Evolutionary conservation across 129 eudicot species (phyloP).

Genomic region (Erigeron canadensis): DNA sequence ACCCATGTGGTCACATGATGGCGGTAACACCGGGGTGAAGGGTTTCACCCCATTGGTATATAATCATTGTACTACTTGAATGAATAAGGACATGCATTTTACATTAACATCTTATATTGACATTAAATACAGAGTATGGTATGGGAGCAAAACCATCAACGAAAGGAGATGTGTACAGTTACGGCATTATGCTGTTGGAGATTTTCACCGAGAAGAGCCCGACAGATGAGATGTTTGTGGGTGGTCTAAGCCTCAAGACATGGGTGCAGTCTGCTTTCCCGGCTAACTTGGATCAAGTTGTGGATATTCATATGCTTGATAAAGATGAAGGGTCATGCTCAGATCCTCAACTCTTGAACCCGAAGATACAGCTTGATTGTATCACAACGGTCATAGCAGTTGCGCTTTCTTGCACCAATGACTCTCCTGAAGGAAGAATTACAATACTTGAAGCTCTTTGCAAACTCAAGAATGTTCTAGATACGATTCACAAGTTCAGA

Average conservation of each 20-base stretch:
- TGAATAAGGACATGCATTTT: background rate
- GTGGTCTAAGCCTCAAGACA: conserved; percentile 44
- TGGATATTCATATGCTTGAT: conserved; percentile 38
- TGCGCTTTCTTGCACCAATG: conserved; percentile 54
- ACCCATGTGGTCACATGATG: too few relatives aligned
- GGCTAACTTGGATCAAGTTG: conserved; percentile 31
- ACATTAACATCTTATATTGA: background rate
- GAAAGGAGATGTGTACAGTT: conserved; percentile 81
- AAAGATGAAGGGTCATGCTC: background rate
- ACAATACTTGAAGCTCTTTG: conserved; percentile 46
- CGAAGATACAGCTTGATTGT: conserved; percentile 32
- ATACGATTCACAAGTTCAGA: conserved; percentile 29
- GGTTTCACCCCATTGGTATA: too few relatives aligned
- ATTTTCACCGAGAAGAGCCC: conserved; percentile 72
- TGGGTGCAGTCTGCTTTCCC: conserved; percentile 53
- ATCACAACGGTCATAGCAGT: conserved; percentile 37
- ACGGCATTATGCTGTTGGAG: conserved; percentile 60
- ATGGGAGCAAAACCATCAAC: conserved; percentile 62
- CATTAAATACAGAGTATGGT: conserved; percentile 53
- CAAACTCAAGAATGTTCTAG: conserved; percentile 38
- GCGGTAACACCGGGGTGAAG: too few relatives aligned
- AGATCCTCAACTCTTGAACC: conserved; percentile 13
- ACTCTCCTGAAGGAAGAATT: conserved; percentile 47
- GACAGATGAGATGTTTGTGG: conserved; percentile 45
- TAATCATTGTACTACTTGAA: background rate